Evolutionary conservation across 306 rosid species (phyloP).

Genomic region (Quercus wislizeni): DNA sequence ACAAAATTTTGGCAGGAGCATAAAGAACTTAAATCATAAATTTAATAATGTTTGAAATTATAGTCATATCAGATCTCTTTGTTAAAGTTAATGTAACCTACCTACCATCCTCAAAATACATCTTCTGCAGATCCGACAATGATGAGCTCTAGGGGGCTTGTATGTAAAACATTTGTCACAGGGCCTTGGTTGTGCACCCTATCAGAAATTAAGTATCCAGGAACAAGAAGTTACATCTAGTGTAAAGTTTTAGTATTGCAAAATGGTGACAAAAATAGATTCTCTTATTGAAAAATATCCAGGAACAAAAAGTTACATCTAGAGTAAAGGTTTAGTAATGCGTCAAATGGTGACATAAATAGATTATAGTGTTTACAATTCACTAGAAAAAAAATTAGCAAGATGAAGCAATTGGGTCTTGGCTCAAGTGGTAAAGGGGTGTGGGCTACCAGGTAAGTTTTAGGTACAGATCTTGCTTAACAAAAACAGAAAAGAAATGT

Average conservation of each 20-base stretch:
- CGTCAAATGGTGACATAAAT: neutral
- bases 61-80: conserved; percentile 2
- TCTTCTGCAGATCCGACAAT: conserved; percentile 86
- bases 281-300: neutral
- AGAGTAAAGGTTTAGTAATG: neutral
- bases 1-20: conserved; percentile 25
- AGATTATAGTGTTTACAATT: neutral
- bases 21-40: neutral
- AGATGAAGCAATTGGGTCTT: neutral
- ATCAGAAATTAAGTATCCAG: conserved; percentile 15
- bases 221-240: conserved; percentile 10
- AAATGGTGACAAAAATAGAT: neutral
- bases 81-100: conserved; percentile 13
- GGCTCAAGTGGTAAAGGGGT: neutral
- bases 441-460: neutral
- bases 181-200: conserved; percentile 45
- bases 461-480: neutral
- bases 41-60: conserved; percentile 2
- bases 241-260: neutral
- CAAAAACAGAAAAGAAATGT: neutral
- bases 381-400: neutral
- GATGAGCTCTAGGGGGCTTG: conserved; percentile 96
- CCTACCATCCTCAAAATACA: conserved; percentile 95
- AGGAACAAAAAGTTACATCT: conserved; percentile 11
- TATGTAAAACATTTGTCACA: conserved; percentile 73